Conservation (phyloP, 2,329 filamentous ascomycete genomes). For the Cryphonectria naterciae region DNA sequence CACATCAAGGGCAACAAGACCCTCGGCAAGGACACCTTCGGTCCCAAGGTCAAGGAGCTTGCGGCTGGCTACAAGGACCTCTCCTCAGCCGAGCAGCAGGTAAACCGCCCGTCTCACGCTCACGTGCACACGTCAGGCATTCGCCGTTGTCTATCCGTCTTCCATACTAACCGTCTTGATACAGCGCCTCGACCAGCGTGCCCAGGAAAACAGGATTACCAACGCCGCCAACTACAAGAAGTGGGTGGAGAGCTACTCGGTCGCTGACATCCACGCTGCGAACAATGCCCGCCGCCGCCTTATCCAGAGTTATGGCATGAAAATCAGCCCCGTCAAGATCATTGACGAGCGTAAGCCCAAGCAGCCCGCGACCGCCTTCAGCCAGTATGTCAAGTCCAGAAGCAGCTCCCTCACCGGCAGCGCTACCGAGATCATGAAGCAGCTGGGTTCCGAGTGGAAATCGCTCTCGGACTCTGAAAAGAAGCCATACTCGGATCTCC, state of each 20-base stretch:
- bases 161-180: not conserved
- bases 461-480: conserved; percentile 43
- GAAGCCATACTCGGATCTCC: conserved; percentile 43
- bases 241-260: conserved; percentile 53
- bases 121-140: not conserved
- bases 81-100: conserved; percentile 47
- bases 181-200: conserved; percentile 43
- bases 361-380: conserved; percentile 37
- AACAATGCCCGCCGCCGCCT: conserved; percentile 53
- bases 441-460: conserved; percentile 48
- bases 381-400: conserved; percentile 44
- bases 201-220: conserved; percentile 44
- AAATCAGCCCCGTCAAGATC: conserved; percentile 37
- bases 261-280: conserved; percentile 47
- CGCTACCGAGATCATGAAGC: conserved; percentile 25
- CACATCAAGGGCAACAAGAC: conserved; percentile 33
- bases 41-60: conserved; percentile 35
- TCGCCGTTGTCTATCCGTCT: not conserved
- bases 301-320: conserved; percentile 40
- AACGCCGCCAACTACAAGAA: conserved; percentile 47
- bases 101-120: conserved; percentile 38
- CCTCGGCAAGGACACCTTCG: conserved; percentile 22
- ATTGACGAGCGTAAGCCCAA: conserved; percentile 54
- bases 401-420: conserved; percentile 39
- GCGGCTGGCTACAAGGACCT: conserved; percentile 45